Base-by-base conservation (phyloP, 2,329 filamentous ascomycete genomes). In the Pseudocercospora musae region DNA sequence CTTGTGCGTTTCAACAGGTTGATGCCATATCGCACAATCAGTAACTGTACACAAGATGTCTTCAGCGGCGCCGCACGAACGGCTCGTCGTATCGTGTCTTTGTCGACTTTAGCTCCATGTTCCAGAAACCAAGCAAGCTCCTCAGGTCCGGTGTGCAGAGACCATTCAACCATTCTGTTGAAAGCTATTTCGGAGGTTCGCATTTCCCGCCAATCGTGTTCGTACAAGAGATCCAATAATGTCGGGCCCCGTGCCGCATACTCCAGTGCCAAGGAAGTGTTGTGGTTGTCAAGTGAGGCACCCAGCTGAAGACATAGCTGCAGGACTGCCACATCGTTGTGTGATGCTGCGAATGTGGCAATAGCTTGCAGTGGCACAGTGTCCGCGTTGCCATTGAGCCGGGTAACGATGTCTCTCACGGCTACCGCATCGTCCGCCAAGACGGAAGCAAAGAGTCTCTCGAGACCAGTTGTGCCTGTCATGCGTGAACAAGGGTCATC, bases 111-210 rank as follows among this genome's bases (percentile, higher is more conserved):
- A 1, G 61, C 65, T 31, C 59, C 65, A 29, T 62, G 63, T 21
- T 56, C 57, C 15, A 67, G 48, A 37, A 65, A 67, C 65, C 65
- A 67, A 1, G n/a, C 44, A 25, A 67, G 23, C 31, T 67, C 65
- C 46, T 61, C 37, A 27, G 63, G 53, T 5, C 46, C 50, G 5
- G 63, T 68, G 31, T 62, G 63, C 20, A 68, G 37, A 13, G 66
- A 62, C 66, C 63, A 63, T 31, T 59, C 53, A 2, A 60, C 42
- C 57, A 62, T 58, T 23, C 63, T 60, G 27, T 65, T 48, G 55
- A 67, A 66, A 1, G 61, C 55, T 4, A 58, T 40, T n/a, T 23
- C 9, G 8, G 65, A 66, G 1, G 61, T 57, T 2, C 59, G 55
- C 57, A 67, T 64, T 11, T 54, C 53, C 11, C 59, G 58, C 65